Conservation (phyloP, 352 stramenopile species). For the Pythium brassicae region DNA sequence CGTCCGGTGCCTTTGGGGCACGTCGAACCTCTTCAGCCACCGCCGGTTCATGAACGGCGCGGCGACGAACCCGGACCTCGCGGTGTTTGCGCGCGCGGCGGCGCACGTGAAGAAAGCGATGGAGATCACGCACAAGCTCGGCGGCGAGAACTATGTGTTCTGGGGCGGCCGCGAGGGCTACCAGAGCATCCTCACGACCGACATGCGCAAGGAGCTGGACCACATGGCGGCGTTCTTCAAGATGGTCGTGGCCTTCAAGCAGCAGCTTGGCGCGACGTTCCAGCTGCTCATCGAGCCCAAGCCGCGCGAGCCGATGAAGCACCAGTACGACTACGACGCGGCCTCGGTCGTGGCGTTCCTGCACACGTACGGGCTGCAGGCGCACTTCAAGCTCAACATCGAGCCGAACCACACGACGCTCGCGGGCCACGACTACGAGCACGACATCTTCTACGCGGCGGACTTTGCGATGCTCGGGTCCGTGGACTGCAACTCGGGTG, state of each 20-base stretch:
- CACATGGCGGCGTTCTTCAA: constrained; percentile 81
- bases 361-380: constrained; percentile 60
- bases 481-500: constrained; percentile 85
- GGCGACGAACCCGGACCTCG: constrained; percentile 80
- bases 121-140: constrained; percentile 80
- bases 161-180: constrained; percentile 83
- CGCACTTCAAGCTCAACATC: constrained; percentile 88
- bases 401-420: constrained; percentile 87
- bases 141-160: constrained; percentile 84
- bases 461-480: constrained; percentile 75
- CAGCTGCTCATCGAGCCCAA: constrained; percentile 86
- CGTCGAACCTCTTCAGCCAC: constrained; percentile 78
- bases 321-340: constrained; percentile 89
- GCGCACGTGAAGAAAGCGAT: constrained; percentile 85
- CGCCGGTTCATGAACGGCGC: constrained; percentile 83
- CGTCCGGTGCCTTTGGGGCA: constrained; percentile 79
- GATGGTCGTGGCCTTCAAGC: constrained; percentile 79
- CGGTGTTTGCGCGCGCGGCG: constrained; percentile 70
- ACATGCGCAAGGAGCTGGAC: constrained; percentile 73
- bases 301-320: constrained; percentile 81
- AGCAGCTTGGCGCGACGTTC: constrained; percentile 60
- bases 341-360: constrained; percentile 85
- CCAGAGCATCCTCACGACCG: constrained; percentile 77
- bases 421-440: constrained; percentile 79
- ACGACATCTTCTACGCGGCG: constrained; percentile 77